Conservation (phyloP, 148 eudicot genomes). For the Cornus kousa region DNA sequence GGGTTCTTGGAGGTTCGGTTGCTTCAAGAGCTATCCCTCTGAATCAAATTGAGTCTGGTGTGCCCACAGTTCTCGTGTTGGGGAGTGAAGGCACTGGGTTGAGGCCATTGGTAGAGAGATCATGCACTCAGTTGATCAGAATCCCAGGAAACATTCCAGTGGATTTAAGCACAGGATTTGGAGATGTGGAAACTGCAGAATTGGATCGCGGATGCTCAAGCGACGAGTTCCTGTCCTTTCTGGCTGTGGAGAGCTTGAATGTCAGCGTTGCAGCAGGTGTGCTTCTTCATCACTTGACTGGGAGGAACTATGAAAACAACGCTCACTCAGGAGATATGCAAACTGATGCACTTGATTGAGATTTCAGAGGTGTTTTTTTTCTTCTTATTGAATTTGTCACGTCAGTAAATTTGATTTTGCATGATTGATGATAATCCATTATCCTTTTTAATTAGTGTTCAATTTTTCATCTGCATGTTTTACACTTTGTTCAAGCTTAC, state of each 20-base stretch:
- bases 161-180: conserved; percentile 39
- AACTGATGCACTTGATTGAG: conserved; percentile 20
- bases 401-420: neutral
- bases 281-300: conserved; percentile 84
- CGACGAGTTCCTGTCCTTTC: conserved; percentile 67
- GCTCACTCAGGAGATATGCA: conserved; percentile 2
- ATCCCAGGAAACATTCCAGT: conserved; percentile 72
- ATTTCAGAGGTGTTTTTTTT: neutral
- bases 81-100: conserved; percentile 99
- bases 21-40: conserved; percentile 71
- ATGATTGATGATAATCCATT: neutral
- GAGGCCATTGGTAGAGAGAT: conserved; percentile 93
- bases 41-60: conserved; percentile 54
- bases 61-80: conserved; percentile 87
- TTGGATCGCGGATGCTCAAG: conserved; percentile 21
- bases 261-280: conserved; percentile 99
- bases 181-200: conserved; percentile 34
- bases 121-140: conserved; percentile 68
- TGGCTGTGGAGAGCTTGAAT: conserved; percentile 98
- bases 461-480: neutral
- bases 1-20: conserved; percentile 89
- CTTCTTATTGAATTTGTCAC: neutral
- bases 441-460: neutral
- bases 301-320: conserved; percentile 35
- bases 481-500: neutral